phyloP scores from a whole-genome alignment of 2,329 filamentous ascomycete species.

The Exophiala bonariae region DNA sequence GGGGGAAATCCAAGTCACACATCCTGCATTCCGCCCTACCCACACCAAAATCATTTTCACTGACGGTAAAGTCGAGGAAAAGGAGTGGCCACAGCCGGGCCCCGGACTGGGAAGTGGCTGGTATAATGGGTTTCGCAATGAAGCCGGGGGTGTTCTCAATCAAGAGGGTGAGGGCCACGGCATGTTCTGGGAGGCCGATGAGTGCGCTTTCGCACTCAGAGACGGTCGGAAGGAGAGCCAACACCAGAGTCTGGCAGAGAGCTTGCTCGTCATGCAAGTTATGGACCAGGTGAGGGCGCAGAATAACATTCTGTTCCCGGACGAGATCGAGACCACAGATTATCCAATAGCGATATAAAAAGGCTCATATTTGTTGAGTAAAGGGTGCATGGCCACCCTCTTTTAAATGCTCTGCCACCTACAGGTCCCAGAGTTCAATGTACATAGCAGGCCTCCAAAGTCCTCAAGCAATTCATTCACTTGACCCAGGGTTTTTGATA shows the following conservation, averaged over 20 bases:
- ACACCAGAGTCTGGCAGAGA: slow-evolving; percentile 77
- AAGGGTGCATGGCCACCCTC: too few relatives aligned
- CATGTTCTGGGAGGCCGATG: slow-evolving; percentile 61
- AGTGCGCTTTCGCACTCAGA: slow-evolving; percentile 70
- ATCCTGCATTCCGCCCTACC: slow-evolving; percentile 28
- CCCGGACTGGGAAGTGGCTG: too few relatives aligned
- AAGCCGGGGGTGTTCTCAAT: slow-evolving; percentile 58
- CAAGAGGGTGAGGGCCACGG: slow-evolving; percentile 59
- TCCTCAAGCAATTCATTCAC: too few relatives aligned
- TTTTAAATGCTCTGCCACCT: too few relatives aligned
- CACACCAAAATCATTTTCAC: slow-evolving; percentile 64
- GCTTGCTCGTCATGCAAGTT: slow-evolving; percentile 78
- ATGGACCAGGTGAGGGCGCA: slow-evolving; percentile 70
- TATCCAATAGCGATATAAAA: too few relatives aligned
- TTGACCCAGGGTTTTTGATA: too few relatives aligned
- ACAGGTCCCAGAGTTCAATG: too few relatives aligned
- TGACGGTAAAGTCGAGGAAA: slow-evolving; percentile 55
- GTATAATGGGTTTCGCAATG: slow-evolving; percentile 35
- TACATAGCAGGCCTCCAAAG: too few relatives aligned
- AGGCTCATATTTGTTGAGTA: too few relatives aligned
- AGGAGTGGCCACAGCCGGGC: slow-evolving; percentile 27
- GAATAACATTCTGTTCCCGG: slow-evolving; percentile 40
- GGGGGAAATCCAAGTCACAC: slow-evolving; percentile 29
- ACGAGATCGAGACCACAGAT: too few relatives aligned
- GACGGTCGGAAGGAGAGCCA: slow-evolving; percentile 78